phyloP scores from a whole-genome alignment of 2,329 filamentous ascomycete species.

The Diaporthe ampelina region DNA sequence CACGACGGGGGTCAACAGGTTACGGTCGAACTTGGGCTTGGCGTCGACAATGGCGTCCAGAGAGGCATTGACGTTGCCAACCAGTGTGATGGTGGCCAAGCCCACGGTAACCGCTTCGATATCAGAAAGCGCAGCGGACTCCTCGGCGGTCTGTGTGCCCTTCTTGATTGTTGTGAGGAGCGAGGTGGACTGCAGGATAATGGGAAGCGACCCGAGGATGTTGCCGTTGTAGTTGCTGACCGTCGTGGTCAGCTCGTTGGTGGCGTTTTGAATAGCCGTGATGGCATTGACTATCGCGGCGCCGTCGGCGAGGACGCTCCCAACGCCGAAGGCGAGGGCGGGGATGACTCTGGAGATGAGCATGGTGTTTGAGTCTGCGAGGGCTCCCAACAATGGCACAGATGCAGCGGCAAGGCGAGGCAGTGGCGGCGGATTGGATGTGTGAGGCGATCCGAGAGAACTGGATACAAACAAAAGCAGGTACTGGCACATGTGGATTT shows the following conservation, averaged over 20 bases:
- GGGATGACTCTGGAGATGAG: slow-evolving; percentile 28
- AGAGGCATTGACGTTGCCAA: slow-evolving; percentile 54
- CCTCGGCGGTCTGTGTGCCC: slow-evolving; percentile 54
- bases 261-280: slow-evolving; percentile 51
- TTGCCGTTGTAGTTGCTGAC: slow-evolving; percentile 56
- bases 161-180: slow-evolving; percentile 57
- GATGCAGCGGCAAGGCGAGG: neutral
- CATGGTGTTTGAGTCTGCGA: slow-evolving; percentile 12
- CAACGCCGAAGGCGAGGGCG: slow-evolving; percentile 14
- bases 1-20: slow-evolving; percentile 59
- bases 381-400: neutral
- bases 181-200: slow-evolving; percentile 54
- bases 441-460: neutral
- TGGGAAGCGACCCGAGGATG: slow-evolving; percentile 56
- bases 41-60: slow-evolving; percentile 54
- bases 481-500: neutral
- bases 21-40: slow-evolving; percentile 60
- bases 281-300: slow-evolving; percentile 54
- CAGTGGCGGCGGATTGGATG: neutral
- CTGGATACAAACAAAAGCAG: neutral
- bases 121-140: slow-evolving; percentile 54
- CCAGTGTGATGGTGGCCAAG: slow-evolving; percentile 52
- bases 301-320: slow-evolving; percentile 50
- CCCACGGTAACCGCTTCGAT: slow-evolving; percentile 57
- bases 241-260: slow-evolving; percentile 51